A percentile compares a stretch with the other conserved stretches of the same genome.
These are phyloP conservation scores for Phytopythium sindhum DNA, from an alignment of 352 stramenopile genomes.

Conservation along the genomic window DNA sequence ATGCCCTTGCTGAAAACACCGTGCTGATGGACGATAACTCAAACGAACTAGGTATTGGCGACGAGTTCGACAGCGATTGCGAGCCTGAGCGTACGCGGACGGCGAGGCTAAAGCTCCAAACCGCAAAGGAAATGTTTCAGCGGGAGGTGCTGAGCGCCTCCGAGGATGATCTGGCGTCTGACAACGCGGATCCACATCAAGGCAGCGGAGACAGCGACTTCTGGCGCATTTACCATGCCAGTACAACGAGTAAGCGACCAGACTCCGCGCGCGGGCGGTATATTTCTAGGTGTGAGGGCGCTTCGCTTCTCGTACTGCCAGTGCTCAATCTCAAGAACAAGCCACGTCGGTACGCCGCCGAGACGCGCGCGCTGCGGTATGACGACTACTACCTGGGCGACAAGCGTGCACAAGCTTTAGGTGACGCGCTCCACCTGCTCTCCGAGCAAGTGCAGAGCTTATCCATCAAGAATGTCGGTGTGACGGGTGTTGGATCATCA, in stretches of 20 bases:
- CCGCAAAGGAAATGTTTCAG: slow-evolving; percentile 29
- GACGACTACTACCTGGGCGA: slow-evolving; percentile 81
- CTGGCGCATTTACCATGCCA: slow-evolving; percentile 57
- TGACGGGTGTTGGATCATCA: slow-evolving; percentile 49
- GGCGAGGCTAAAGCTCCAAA: slow-evolving; percentile 15
- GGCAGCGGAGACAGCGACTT: slow-evolving; percentile 29
- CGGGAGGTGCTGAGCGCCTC: slow-evolving; percentile 40
- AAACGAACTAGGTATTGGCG: too few species aligned
- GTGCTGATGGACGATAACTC: background rate
- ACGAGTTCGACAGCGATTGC: background rate
- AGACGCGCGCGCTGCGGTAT: slow-evolving; percentile 40
- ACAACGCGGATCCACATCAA: slow-evolving; percentile 2
- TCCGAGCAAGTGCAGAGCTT: slow-evolving; percentile 51
- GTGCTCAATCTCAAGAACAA: slow-evolving; percentile 54
- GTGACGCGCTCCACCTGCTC: slow-evolving; percentile 52
- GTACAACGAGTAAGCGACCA: slow-evolving; percentile 31
- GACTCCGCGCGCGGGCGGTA: slow-evolving; percentile 58
- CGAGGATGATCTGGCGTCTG: slow-evolving; percentile 20
- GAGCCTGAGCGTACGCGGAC: slow-evolving; percentile 5
- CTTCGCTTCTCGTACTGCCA: slow-evolving; percentile 59
- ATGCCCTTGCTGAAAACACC: background rate
- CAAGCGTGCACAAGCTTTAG: slow-evolving; percentile 56
- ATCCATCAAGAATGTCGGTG: slow-evolving; percentile 71
- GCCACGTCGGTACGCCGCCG: slow-evolving; percentile 36
- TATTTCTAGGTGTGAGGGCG: slow-evolving; percentile 49